These are phyloP conservation scores for Aspergillus versicolor DNA, from an alignment of 2,329 filamentous ascomycete species.

Conservation along the genomic window DNA sequence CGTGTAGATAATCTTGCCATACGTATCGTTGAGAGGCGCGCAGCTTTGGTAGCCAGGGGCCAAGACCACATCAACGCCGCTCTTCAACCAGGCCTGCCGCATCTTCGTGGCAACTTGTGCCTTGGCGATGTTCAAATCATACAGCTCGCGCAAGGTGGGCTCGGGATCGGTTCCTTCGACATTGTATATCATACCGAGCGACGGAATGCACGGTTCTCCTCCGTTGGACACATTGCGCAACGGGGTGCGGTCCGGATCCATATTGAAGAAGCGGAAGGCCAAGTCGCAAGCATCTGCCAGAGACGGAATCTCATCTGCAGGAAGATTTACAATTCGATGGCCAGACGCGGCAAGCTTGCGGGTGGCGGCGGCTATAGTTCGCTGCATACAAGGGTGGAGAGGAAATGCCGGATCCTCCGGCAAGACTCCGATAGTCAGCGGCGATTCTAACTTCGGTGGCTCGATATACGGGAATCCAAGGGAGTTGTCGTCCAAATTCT, in stretches of 20 bases:
- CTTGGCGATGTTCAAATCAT: constrained; percentile 17
- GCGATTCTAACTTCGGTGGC: neutral
- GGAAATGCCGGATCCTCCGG: constrained; percentile 21
- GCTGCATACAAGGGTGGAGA: constrained; percentile 24
- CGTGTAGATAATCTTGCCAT: constrained; percentile 22
- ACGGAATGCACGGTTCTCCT: constrained; percentile 22
- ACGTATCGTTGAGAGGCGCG: constrained; percentile 23
- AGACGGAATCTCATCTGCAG: constrained; percentile 5
- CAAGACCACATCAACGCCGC: constrained; percentile 23
- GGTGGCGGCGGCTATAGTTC: constrained; percentile 11
- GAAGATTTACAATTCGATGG: constrained; percentile 20
- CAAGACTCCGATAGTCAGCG: constrained; percentile 20
- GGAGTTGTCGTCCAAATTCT: constrained; percentile 16
- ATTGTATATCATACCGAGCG: constrained; percentile 16
- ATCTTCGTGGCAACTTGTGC: constrained; percentile 12
- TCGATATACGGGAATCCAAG: constrained; percentile 16
- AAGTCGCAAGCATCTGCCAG: constrained; percentile 9
- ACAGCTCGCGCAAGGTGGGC: constrained; percentile 20
- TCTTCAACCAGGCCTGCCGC: constrained; percentile 19
- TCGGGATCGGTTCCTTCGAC: constrained; percentile 7
- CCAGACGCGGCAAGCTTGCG: constrained; percentile 21
- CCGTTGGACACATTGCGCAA: constrained; percentile 18
- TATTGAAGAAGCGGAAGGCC: constrained; percentile 21
- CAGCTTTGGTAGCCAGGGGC: constrained; percentile 24
- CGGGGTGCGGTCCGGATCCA: constrained; percentile 22